Base-by-base conservation (phyloP, 306 rosid genomes). In the Begonia loranthoides region DNA sequence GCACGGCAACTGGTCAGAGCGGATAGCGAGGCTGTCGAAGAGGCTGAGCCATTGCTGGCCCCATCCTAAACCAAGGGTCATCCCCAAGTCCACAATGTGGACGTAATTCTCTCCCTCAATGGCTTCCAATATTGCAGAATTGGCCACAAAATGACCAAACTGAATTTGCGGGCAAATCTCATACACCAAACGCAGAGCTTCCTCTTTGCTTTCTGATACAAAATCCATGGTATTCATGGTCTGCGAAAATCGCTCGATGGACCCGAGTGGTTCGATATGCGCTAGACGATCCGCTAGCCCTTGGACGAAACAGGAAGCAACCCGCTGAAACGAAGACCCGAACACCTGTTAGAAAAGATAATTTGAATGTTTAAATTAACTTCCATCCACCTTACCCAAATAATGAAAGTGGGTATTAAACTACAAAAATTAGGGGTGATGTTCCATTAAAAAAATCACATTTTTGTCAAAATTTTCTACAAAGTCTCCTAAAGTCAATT, bases 111-210 rank as follows among this genome's bases (percentile, higher is more conserved):
- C 74, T 65, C 87, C 79, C 84, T 79, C 94, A 79, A 87, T 77
- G 87, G 87, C 94, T 87, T 87, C 95, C 78, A 85, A 62, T 73
- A 89, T 82, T 57, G 69, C 60, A 21, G 70, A 53, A 59, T 79
- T 84, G 52, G 90, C 93, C 48, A 84, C 82, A 65, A 71, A 84
- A 61, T 89, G 97, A 47, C 93, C 95, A 41, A 84, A 84, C n/a
- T 77, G 80, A 46, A 89, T 76, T 9, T 89, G 83, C 24, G 97
- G 95, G 62, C 86, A 82, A 22, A 68, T 76, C 12, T 81, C 83
- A 52, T 84, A 84, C 12, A 82, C 82, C 52, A 89, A 77, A 43
- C 70, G 61, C 41, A 75, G 72, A 9, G 95, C 95, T 60, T 84
- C 93, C 41, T 75, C 80, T 76, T 66, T 81, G 13, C 15, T 43